Base-by-base conservation (phyloP, 495 filamentous ascomycete species). In the Hypoxylon fuscum region DNA sequence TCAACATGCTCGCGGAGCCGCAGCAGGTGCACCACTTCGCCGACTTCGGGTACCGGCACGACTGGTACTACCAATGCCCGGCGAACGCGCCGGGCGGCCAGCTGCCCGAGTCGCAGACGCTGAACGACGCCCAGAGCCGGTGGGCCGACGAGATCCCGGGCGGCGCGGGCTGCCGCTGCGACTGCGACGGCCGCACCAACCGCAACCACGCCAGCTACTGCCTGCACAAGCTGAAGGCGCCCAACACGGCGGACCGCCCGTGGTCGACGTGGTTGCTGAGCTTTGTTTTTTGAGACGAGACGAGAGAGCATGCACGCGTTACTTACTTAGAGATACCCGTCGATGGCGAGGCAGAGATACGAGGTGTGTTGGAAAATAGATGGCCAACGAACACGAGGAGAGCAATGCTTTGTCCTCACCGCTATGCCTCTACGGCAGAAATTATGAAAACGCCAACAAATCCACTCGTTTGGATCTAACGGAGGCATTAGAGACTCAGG, bases 41-140 rank as follows among this genome's bases (percentile, higher is more conserved):
- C 23, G 82, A 85, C 37, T 68, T 85, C 54, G 82, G 82, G 11
- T 85, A 85, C 51, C 72, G 74, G 31, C 82, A 85, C 51, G 78
- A 80, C 53, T 75, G 70, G 43, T 81, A 74, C 40, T 83, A 72
- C 56, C 74, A 81, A 44, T 79, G 73, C 44, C 79, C 77, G 0
- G 77, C 74, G 9, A 79, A 79, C 35, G 76, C 76, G n/a, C 73
- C 73, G 1, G 74, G 72, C 9, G 71, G 70, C 0, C 77, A 81
- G 55, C 50, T 78, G 6, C 71, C 52, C 14, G 67, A 71, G 18
- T 74, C 72, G 2, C 35, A 73, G 47, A 49, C 58, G 3, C 65
- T 78, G 5, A 72, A 72, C 31, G 25, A 45, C 1, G 55, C 23
- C 31, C 53, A 66, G 15, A 68, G 29, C n/a, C 56, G 20, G 0